Evolutionary conservation across 306 rosid species (phyloP).

Genomic region (Fragaria vesca): DNA sequence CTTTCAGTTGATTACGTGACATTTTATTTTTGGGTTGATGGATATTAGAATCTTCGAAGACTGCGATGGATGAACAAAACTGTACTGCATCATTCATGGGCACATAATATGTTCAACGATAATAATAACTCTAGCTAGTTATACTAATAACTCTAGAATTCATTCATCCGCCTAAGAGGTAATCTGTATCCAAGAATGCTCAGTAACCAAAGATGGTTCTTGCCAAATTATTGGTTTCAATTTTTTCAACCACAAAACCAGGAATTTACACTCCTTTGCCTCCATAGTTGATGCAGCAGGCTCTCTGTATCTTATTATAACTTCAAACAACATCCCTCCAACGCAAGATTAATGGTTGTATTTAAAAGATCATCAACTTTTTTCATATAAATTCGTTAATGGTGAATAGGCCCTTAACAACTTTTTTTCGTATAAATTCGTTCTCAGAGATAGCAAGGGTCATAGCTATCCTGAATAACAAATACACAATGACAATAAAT

Average conservation of each 20-base stretch:
- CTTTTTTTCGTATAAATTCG: too few relatives aligned
- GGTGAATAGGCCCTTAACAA: too few relatives aligned
- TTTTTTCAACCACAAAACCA: not conserved
- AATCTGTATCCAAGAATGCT: not conserved
- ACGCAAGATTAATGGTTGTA: not conserved
- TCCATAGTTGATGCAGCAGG: not conserved
- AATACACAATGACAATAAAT: too few relatives aligned
- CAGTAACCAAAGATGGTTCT: not conserved
- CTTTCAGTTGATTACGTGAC: too few relatives aligned
- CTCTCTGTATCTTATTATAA: not conserved
- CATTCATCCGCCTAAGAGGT: not conserved
- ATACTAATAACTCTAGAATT: not conserved
- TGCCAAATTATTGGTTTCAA: not conserved
- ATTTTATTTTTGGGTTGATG: not conserved
- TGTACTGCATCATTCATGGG: not conserved
- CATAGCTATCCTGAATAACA: too few relatives aligned
- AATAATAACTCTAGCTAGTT: not conserved
- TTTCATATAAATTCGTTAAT: too few relatives aligned
- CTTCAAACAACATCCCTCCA: not conserved
- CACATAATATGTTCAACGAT: not conserved
- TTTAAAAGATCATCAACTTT: not conserved
- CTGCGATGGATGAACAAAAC: not conserved
- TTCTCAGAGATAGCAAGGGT: too few relatives aligned
- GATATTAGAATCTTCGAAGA: not conserved
- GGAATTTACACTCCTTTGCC: constrained; percentile 5